phyloP scores from a whole-genome alignment of 345 rosid genomes.

The Euphorbia peplus region DNA sequence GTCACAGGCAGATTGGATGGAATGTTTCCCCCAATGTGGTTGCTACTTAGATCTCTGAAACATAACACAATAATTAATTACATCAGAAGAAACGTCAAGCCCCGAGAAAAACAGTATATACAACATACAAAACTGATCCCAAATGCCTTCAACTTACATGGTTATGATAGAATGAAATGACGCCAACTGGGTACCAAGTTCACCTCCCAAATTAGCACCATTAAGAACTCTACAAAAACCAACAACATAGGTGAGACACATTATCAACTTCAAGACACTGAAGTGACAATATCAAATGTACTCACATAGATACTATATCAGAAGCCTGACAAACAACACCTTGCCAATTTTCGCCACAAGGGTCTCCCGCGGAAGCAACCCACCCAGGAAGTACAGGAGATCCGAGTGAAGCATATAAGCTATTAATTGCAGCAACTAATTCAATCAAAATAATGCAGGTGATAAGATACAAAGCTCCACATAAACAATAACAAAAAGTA shows the following conservation, averaged over 20 bases:
- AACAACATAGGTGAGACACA: neutral
- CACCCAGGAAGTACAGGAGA: constrained; percentile 85
- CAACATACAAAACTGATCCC: neutral
- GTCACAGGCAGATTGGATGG: constrained; percentile 77
- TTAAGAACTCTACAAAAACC: constrained; percentile 55
- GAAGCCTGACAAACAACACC: constrained; percentile 73
- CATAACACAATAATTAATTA: neutral
- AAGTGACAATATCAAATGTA: neutral
- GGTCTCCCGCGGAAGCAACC: constrained; percentile 92
- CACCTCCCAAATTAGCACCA: constrained; percentile 93
- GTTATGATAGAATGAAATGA: constrained; percentile 62
- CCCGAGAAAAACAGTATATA: neutral
- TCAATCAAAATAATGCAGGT: constrained; percentile 40
- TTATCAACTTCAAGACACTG: neutral
- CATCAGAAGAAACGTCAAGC: neutral
- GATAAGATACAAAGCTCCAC: constrained; percentile 19
- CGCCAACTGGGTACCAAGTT: constrained; percentile 67
- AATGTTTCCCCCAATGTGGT: constrained; percentile 84
- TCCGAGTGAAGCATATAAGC: constrained; percentile 65
- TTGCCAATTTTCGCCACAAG: constrained; percentile 92
- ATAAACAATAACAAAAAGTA: constrained; percentile 4
- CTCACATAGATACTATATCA: constrained; percentile 56
- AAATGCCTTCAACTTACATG: constrained; percentile 53
- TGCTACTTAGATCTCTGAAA: constrained; percentile 88
- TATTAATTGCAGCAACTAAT: constrained; percentile 83